Evolutionary conservation across 2,329 filamentous ascomycete species (phyloP), one percentile per base, ranked within the genome.

Genomic region (Meredithiella fracta): DNA sequence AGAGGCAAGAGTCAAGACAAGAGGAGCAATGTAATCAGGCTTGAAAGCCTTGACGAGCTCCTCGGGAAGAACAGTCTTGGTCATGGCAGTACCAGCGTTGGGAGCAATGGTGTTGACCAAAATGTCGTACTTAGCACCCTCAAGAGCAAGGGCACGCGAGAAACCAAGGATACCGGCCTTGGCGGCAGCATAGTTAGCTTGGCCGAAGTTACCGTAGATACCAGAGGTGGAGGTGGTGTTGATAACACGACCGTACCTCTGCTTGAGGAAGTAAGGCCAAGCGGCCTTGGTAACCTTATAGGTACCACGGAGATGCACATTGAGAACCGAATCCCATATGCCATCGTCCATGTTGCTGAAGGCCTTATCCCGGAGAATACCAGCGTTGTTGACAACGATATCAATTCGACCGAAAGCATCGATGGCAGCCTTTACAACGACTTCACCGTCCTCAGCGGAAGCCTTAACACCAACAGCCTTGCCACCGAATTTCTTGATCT

Each of bases 31-130:
- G 71, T 95, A 97, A 67, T 97, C 91, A 59, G 92, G 92, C 82
- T 97, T 98, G 78, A 98, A 95, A 49, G 92, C 91, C 74, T 97
- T 90, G 17, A 98, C 90, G 73, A 97, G 82, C 74, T 98, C 92
- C 71, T 95, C 89, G 29, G 92, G 92, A 76, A 98, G 79, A 67
- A 98, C 86, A 53, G 86, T 91, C 62, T 83, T 80, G 56, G 92
- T 98, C 86, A 98, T 92, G 67, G 84, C 82, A 47, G 92, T 98
- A 63, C 92, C 92, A 40, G 92, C 92, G 65, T 97, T 98, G 63
- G 92, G 92, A 23, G 92, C 92, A 65, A 98, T 96, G 58, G 90
- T 95, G 78, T 98, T 98, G 69, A 95, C 87, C 64, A 82, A 89
- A 70, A 98, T 97, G 76, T 96, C 95, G 77, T 98, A 89, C 76